Percentiles rank a stretch among this genome's conserved stretches.
Evolutionary conservation across 2,329 filamentous ascomycete species (phyloP).

Genomic region (Cordyceps tenuipes): DNA sequence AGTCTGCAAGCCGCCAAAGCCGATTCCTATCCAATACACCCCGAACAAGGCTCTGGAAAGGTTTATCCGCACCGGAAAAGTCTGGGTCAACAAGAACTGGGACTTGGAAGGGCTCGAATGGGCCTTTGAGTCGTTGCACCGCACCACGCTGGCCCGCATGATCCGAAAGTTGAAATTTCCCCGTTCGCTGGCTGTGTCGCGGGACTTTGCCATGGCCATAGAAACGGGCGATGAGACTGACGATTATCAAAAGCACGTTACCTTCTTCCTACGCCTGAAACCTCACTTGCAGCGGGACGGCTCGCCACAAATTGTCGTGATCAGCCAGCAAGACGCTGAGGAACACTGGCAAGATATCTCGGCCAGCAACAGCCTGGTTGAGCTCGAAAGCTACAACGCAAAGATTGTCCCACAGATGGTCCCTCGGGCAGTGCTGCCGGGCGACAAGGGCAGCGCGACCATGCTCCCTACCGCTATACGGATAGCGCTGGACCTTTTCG

Average conservation of each 20-base stretch:
- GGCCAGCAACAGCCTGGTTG: constrained; percentile 20
- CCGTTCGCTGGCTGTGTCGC: background rate
- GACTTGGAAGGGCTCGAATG: constrained; percentile 26
- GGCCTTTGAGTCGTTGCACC: constrained; percentile 36
- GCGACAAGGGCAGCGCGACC: constrained; percentile 17
- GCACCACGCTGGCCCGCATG: constrained; percentile 28
- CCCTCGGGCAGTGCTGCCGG: background rate
- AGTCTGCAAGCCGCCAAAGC: constrained; percentile 37
- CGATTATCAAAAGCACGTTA: background rate
- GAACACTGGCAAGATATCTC: constrained; percentile 32
- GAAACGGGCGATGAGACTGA: background rate
- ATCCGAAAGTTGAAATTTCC: background rate
- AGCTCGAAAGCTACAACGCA: constrained; percentile 39
- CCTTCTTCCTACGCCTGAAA: background rate
- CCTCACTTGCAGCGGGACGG: background rate
- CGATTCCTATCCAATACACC: constrained; percentile 30
- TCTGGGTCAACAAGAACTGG: constrained; percentile 12
- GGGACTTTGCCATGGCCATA: background rate
- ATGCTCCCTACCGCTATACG: background rate
- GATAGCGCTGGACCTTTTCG: constrained; percentile 54
- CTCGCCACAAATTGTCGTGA: constrained; percentile 28
- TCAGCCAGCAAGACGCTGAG: constrained; percentile 55
- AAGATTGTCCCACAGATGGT: background rate
- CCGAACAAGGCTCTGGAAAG: constrained; percentile 34
- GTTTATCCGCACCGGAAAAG: constrained; percentile 31